Conservation (phyloP, 2,329 filamentous ascomycete genomes). For the Chaetomiaceae sp. region DNA sequence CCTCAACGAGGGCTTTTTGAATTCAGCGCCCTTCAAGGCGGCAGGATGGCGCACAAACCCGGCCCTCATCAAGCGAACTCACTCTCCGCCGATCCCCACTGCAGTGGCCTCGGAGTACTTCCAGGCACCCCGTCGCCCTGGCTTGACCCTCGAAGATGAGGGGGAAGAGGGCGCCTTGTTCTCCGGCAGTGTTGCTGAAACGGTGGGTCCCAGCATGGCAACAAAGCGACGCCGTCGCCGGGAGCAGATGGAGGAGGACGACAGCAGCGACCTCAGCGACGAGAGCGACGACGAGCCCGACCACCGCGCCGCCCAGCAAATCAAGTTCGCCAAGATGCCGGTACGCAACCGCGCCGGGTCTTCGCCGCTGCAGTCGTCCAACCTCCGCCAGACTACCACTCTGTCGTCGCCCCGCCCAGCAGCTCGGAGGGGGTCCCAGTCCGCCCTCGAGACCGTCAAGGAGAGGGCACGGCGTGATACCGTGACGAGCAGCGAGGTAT, state of each 20-base stretch:
- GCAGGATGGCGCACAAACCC: constrained; percentile 75
- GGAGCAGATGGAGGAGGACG: constrained; percentile 77
- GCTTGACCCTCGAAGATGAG: constrained; percentile 64
- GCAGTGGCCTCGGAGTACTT: constrained; percentile 82
- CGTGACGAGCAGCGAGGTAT: constrained; percentile 77
- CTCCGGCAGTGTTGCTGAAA: constrained; percentile 63
- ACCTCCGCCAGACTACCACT: constrained; percentile 50
- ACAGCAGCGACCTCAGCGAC: constrained; percentile 80
- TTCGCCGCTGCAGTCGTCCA: constrained; percentile 72
- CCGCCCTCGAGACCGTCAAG: constrained; percentile 65
- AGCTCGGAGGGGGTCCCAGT: constrained; percentile 63
- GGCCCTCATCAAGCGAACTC: constrained; percentile 73
- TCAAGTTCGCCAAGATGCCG: constrained; percentile 96
- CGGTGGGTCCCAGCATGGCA: constrained; percentile 62
- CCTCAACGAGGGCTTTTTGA: constrained; percentile 73
- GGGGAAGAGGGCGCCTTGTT: constrained; percentile 70
- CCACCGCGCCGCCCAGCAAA: constrained; percentile 73
- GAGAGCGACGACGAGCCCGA: constrained; percentile 78
- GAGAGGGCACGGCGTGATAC: constrained; percentile 69
- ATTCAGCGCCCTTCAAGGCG: constrained; percentile 75
- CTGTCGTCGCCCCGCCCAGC: constrained; percentile 46
- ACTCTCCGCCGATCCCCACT: constrained; percentile 81
- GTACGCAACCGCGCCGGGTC: constrained; percentile 80
- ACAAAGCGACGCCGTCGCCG: constrained; percentile 62
- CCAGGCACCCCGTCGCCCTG: constrained; percentile 61